Evolutionary conservation across 192 early-diverging fungal genomes (phyloP).

Genomic region (Funneliformis geosporum): DNA sequence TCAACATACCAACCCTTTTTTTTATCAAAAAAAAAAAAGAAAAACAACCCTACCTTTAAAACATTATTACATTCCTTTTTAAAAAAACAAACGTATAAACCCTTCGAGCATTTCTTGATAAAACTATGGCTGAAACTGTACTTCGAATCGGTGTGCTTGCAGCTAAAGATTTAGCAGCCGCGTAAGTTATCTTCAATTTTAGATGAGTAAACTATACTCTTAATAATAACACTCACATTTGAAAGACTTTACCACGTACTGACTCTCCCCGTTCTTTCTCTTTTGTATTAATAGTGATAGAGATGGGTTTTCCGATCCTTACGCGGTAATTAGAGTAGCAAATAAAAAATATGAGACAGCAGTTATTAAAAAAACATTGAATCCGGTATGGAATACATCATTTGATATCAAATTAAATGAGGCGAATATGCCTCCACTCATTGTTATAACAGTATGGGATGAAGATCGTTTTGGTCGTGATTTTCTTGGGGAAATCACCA

Average conservation of each 20-base stretch:
- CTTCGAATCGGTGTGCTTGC: constrained; percentile 29
- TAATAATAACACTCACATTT: too few relatives aligned
- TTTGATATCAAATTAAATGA: constrained; percentile 57
- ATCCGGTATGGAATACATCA: constrained; percentile 66
- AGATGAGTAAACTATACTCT: neutral
- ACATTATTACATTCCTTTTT: neutral
- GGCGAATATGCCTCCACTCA: constrained; percentile 37
- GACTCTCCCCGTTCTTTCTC: neutral
- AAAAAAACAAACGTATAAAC: too few relatives aligned
- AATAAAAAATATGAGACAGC: constrained; percentile 60
- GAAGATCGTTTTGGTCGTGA: constrained; percentile 61
- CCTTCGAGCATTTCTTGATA: neutral
- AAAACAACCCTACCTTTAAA: neutral
- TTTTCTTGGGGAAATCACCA: constrained; percentile 66
- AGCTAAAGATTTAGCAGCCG: constrained; percentile 29
- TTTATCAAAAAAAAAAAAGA: too few relatives aligned
- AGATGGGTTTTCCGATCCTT: constrained; percentile 50
- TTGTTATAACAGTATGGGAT: constrained; percentile 67
- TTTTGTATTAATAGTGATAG: constrained; percentile 12
- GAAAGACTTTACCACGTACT: neutral
- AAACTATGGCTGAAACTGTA: neutral
- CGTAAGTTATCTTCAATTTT: constrained; percentile 18
- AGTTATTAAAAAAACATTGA: constrained; percentile 60
- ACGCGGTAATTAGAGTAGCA: constrained; percentile 56
- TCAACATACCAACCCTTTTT: too few relatives aligned